Evolutionary conservation across 345 rosid species (phyloP).

Genomic region (Microthlaspi erraticum): DNA sequence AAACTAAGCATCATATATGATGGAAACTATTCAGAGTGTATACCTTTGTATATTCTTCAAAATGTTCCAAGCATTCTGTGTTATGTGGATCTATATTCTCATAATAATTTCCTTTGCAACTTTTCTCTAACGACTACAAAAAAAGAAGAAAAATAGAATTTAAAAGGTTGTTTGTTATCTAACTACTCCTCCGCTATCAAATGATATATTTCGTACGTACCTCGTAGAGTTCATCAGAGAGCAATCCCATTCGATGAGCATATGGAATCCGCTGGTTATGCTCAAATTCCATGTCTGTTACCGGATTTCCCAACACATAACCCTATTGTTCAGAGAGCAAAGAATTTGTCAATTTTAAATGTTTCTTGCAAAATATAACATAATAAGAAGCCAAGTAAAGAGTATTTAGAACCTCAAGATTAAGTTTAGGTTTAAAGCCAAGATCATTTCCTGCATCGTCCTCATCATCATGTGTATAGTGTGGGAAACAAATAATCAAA

Average conservation of each 20-base stretch:
- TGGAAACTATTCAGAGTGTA: no score
- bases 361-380: no score
- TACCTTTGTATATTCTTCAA: neutral
- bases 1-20: no score
- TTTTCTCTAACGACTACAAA: slow-evolving; percentile 25
- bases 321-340: slow-evolving; percentile 8
- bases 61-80: slow-evolving; percentile 12
- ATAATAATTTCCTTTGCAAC: slow-evolving; percentile 5
- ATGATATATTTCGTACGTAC: neutral
- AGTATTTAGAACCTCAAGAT: slow-evolving; percentile 56
- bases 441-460: slow-evolving; percentile 56
- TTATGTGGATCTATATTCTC: slow-evolving; percentile 14
- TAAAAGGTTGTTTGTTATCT: neutral
- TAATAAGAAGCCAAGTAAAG: neutral
- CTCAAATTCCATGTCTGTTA: neutral
- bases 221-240: slow-evolving; percentile 32
- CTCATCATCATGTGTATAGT: slow-evolving; percentile 2
- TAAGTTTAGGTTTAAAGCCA: slow-evolving; percentile 47
- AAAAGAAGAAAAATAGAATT: neutral
- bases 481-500: neutral
- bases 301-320: slow-evolving; percentile 27
- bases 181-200: no score
- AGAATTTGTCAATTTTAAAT: neutral
- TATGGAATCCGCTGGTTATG: neutral
- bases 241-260: slow-evolving; percentile 21